Conservation (phyloP, 2,329 filamentous ascomycete species). For the Penicillium occitanis region DNA sequence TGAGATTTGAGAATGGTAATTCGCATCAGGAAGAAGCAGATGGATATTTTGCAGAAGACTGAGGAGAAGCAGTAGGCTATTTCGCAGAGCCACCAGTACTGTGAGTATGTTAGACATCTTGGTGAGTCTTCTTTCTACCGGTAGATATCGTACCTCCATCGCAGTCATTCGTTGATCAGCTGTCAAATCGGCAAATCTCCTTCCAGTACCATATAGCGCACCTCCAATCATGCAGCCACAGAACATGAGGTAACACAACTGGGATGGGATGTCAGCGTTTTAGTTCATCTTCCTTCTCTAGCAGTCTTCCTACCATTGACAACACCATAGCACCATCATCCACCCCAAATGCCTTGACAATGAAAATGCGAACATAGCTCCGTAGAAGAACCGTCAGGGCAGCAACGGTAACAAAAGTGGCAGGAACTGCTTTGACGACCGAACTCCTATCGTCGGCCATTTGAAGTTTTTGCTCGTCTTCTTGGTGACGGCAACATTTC, state of each 20-base stretch:
- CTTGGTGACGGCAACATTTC: background rate
- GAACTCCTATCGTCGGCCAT: constrained; percentile 32
- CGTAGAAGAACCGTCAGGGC: constrained; percentile 36
- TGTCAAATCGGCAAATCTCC: constrained; percentile 25
- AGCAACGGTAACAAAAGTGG: constrained; percentile 34
- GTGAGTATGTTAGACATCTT: constrained; percentile 5
- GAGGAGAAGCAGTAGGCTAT: constrained; percentile 54
- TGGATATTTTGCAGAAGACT: constrained; percentile 52
- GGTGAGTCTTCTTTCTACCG: background rate
- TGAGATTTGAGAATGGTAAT: constrained; percentile 51
- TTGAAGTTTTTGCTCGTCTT: background rate
- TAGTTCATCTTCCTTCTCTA: background rate
- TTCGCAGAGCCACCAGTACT: constrained; percentile 58
- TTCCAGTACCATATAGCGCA: constrained; percentile 35
- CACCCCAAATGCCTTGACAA: constrained; percentile 40
- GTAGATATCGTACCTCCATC: constrained; percentile 32
- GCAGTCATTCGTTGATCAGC: constrained; percentile 31
- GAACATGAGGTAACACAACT: constrained; percentile 38
- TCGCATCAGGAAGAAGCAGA: constrained; percentile 56
- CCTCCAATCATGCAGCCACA: constrained; percentile 38
- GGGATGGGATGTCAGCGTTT: background rate
- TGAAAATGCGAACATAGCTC: constrained; percentile 37
- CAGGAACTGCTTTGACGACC: constrained; percentile 35
- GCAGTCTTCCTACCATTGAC: constrained; percentile 33
- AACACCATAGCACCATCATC: constrained; percentile 41